Evolutionary conservation across 2,329 filamentous ascomycete genomes (phyloP).

Genomic region (Sclerotinia sclerotiorum): DNA sequence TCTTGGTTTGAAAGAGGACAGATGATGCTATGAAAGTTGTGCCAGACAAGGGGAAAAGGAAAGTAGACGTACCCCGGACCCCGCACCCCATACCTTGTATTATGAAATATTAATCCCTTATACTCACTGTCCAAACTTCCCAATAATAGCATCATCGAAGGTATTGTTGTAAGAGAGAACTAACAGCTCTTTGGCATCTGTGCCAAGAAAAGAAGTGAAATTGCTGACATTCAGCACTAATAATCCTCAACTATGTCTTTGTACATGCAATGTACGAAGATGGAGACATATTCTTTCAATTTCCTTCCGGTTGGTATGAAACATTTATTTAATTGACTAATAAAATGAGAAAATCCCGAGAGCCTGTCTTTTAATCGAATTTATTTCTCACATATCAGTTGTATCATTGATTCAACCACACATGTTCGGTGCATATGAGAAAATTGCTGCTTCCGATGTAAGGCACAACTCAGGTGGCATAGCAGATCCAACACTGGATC

Average conservation of each 20-base stretch:
- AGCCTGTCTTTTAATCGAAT: not conserved
- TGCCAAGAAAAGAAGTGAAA: not conserved
- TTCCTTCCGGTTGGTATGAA: not conserved
- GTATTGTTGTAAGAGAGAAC: not conserved
- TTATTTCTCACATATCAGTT: not conserved
- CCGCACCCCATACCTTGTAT: not conserved
- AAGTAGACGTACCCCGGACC: not conserved
- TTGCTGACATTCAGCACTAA: not conserved
- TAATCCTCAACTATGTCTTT: not conserved
- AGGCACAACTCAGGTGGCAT: conserved; percentile 2
- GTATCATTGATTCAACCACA: not conserved
- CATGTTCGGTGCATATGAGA: not conserved
- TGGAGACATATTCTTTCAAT: not conserved
- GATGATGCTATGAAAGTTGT: not conserved
- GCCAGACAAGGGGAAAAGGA: not conserved
- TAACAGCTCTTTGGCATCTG: not conserved
- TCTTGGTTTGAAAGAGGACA: not conserved
- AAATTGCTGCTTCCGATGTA: not conserved
- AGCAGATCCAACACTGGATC: not conserved
- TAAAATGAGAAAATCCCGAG: not conserved
- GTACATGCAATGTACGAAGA: not conserved
- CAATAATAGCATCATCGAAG: not conserved
- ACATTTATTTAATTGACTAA: not conserved
- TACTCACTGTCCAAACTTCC: not conserved
- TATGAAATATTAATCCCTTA: not conserved